Conservation (phyloP, 1,139 yeast species). For the Blastobotrys illinoisensis region DNA sequence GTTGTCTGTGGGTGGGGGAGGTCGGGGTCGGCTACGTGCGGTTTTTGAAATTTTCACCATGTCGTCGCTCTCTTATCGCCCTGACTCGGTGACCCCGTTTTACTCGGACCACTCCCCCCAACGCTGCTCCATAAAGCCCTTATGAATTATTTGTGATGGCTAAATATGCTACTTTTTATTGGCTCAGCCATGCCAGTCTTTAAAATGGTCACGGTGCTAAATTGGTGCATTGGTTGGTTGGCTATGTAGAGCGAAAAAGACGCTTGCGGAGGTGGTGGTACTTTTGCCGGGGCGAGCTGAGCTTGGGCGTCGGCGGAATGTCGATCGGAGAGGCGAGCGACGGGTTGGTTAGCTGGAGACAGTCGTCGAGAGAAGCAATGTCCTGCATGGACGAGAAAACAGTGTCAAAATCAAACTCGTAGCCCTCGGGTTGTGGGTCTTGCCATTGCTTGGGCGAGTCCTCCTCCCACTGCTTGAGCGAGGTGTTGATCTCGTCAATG, state of each 20-base stretch:
- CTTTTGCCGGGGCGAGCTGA: neutral
- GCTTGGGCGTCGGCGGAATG: neutral
- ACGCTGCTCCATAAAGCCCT: no score
- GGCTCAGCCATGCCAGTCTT: no score
- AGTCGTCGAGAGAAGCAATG: neutral
- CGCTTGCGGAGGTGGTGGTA: neutral
- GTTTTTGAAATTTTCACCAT: neutral
- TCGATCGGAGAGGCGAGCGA: neutral
- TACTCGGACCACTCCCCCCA: no score
- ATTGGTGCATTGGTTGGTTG: no score
- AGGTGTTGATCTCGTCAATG: conserved; percentile 15
- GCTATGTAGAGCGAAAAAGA: neutral
- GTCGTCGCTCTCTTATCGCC: neutral
- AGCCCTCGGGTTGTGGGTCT: no score
- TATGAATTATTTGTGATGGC: no score
- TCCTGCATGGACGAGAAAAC: conserved; percentile 1
- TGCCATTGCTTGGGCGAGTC: no score
- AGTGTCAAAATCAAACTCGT: conserved; percentile 1
- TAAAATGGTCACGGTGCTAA: no score
- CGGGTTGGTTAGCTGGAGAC: neutral
- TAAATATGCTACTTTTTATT: no score
- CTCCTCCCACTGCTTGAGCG: conserved; percentile 16
- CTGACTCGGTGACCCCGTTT: neutral
- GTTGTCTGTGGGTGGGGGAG: neutral
- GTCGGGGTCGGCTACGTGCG: conserved; percentile 1